Base-by-base conservation (phyloP, 345 rosid genomes). In the Bruguiera gymnorhiza region DNA sequence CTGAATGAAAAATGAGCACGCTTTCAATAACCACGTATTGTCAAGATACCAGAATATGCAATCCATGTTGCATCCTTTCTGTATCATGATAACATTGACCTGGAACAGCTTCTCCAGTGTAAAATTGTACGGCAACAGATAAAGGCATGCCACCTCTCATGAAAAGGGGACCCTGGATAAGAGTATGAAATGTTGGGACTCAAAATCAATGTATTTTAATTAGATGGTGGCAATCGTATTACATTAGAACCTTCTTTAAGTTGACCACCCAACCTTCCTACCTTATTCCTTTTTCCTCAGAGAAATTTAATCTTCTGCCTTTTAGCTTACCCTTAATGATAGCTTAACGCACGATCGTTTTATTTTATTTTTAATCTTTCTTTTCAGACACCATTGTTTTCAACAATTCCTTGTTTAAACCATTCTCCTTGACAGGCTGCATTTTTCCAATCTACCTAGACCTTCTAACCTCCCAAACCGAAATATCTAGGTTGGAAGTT, bases 181-280 rank as follows among this genome's bases (percentile, higher is more conserved):
- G 55, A 36, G 39, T 36, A 63, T 68, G n/a, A 39, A 10, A 69
- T 69, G 26, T 53, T 66, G 70, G 52, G 68, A 62, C 72, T 24
- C 50, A 75, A 66, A 63, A 37, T 69, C 54, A 72, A 57, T 43
- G 55, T 10, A 10, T 37, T 19, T 26, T 53, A n/a, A 32, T 32
- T 32, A 32, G 67, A 56, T 62, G 76, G 74, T 68, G 73, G 81
- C 48, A 43, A 66, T 79, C 85, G 68, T 54, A 31, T 75, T 81
- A 66, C 29, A 66, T 43, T 36, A 69, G 37, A 43, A 62, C 75
- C 75, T 72, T 66, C 62, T 62, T 72, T 58, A 71, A 76, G 74
- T 69, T 66, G 81, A 82, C 81, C 24, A 29, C 69, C 24, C 77
- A 71, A 74, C 77, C 75, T 57, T 71, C 63, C 58, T 68, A 39